Evolutionary conservation across 495 filamentous ascomycete genomes (phyloP), one percentile per base, ranked within the genome.

Genomic region (Haplographium delicatum): DNA sequence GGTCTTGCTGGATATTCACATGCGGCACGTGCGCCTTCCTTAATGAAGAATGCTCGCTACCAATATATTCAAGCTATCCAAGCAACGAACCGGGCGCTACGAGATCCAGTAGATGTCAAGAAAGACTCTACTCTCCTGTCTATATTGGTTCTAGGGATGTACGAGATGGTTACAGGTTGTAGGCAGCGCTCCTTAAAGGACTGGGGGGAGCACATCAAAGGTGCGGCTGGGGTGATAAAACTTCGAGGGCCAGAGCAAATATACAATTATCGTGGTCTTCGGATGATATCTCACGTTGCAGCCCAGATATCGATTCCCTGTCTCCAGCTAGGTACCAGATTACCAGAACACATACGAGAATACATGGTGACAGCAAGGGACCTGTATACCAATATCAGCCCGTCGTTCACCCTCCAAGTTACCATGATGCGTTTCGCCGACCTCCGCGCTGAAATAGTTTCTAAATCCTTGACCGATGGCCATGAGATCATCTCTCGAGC

Each of bases 111-210:
- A 10, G 71, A 81, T 38, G 79, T 75, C 28, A 75, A 71, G 56
- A 73, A 77, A 33, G 82, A 86, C 60, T 68, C 68, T 41, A 83
- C 82, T 5, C 72, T 86, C 56, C 72, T 81, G 16, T 71, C 80
- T 0, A 73, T 84, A 22, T 62, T 85, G 13, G 69, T 84, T 34
- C 70, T 86, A 23, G 74, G 72, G 5, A 62, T 80, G 1, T 83
- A 76, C 47, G 78, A 67, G 56, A 69, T 78, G 53, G 69, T 82
- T 43, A 71, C 73, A 0, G 75, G 75, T 41, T 65, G 70, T 50
- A 59, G 67, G 9, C 63, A 68, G 13, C 13, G 60, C 38, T 72
- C 71, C 18, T 65, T 81, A 25, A 64, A 71, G 16, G 73, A 72
- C 6, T 85, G 80, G 70, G 73, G 71, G 28, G 72, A 74, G 28